These are phyloP conservation scores for Geotrichum australiense DNA, from an alignment of 1,139 yeast genomes.

Conservation along the genomic window DNA sequence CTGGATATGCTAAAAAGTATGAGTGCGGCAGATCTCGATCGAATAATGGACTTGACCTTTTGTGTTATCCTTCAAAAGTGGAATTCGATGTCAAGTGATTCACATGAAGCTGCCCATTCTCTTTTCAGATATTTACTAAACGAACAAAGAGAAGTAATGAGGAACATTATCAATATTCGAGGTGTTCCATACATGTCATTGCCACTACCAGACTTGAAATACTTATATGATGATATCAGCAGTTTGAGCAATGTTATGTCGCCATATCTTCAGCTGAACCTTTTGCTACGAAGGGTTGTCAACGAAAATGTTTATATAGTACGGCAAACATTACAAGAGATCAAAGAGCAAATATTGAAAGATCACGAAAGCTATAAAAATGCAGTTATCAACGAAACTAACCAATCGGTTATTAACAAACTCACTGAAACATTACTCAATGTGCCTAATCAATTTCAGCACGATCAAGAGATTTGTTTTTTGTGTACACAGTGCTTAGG, in stretches of 20 bases:
- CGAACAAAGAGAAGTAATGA: conserved; percentile 17
- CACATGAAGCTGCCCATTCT: conserved; percentile 21
- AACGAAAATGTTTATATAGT: conserved; percentile 74
- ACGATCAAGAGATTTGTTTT: conserved; percentile 42
- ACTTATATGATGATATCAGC: conserved; percentile 17
- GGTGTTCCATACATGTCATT: conserved; percentile 26
- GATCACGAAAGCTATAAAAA: conserved; percentile 45
- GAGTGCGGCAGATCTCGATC: conserved; percentile 46
- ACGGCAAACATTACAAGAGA: conserved; percentile 66
- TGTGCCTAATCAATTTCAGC: conserved; percentile 38
- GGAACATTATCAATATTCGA: conserved; percentile 16
- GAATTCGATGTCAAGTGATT: conserved; percentile 31
- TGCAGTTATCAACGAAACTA: conserved; percentile 23
- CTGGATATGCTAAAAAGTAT: conserved; percentile 40
- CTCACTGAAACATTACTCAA: conserved; percentile 53
- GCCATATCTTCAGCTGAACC: conserved; percentile 8
- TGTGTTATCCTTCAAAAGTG: conserved; percentile 63
- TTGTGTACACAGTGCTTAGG: conserved; percentile 68
- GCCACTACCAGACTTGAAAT: conserved; percentile 23
- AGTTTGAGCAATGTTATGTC: background rate
- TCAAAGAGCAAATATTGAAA: conserved; percentile 45
- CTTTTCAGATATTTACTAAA: conserved; percentile 22
- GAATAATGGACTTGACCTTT: conserved; percentile 49
- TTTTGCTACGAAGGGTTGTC: conserved; percentile 42
- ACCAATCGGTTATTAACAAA: conserved; percentile 37